These are phyloP conservation scores for Suhomyces emberorum DNA, from an alignment of 805 yeast species.

Conservation along the genomic window DNA sequence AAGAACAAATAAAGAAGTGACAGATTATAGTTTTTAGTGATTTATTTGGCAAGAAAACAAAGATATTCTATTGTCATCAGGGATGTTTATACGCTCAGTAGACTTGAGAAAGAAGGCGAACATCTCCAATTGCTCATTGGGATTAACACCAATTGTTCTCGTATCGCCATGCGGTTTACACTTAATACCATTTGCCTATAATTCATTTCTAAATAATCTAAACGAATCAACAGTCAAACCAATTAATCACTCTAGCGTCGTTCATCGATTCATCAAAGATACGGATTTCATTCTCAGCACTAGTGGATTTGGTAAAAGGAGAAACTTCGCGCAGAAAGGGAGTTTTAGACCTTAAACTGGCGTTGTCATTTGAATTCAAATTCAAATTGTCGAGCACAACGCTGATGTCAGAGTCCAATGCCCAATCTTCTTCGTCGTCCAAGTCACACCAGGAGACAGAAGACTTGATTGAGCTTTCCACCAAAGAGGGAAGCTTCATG, in stretches of 20 bases:
- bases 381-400: constrained; percentile 4
- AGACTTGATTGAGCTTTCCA: constrained; percentile 28
- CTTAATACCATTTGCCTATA: background rate
- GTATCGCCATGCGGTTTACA: background rate
- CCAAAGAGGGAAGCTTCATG: constrained; percentile 27
- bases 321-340: background rate
- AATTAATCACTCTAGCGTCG: constrained; percentile 7
- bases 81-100: too few relatives aligned
- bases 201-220: background rate
- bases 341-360: background rate
- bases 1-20: too few relatives aligned
- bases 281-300: constrained; percentile 6
- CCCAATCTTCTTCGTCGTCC: constrained; percentile 25
- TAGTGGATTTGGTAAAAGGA: background rate
- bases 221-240: constrained; percentile 9
- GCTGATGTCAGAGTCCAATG: constrained; percentile 5
- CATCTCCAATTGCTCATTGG: too few relatives aligned
- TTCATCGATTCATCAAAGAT: constrained; percentile 8
- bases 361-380: constrained; percentile 3
- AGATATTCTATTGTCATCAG: too few relatives aligned
- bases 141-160: constrained; percentile 1
- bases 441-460: constrained; percentile 34
- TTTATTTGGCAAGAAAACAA: too few relatives aligned
- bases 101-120: too few relatives aligned
- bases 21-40: too few relatives aligned